Base-by-base conservation (phyloP, 305 asterid genomes). In the Andrographis paniculata region DNA sequence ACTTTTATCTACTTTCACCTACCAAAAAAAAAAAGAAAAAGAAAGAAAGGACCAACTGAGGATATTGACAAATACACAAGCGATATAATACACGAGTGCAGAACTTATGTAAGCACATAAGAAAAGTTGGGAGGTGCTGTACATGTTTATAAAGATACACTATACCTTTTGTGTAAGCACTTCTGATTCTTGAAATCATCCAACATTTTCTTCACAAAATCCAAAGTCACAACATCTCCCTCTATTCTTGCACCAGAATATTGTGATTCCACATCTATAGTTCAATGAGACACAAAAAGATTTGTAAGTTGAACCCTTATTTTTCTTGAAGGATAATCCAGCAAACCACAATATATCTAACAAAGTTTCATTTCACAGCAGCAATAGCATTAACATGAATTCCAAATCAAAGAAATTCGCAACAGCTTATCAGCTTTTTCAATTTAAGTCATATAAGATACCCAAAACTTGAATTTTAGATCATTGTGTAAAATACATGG, bases 161-260 rank as follows among this genome's bases (percentile, higher is more conserved):
- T 41, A 76, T 64, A 91, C 99, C 96, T 64, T 68, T 70, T 80
- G 54, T 91, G 99, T 43, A 91, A 59, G 59, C 60, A 64, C 82
- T 81, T 87, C 65, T 83, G 96, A n/a, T 77, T 87, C 79, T 75
- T 91, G 84, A 91, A 91, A 61, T 87, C 95, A 22, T 91, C 86
- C 87, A 91, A 71, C 96, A 91, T 86, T 65, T 74, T 70, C 78
- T 80, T 81, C 64, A 91, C 87, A 67, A 87, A 87, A 60, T 83
- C 95, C 70, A 83, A 69, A 43, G 95, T 80, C 40, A 87, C 80
- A 60, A 70, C 75, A 52, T 91, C 93, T 9, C 93, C 96, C 56
- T 83, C 93, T 45, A 80, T 83, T 72, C 84, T 81, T 53, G 95
- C 94, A 50, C 96, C 96, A 59, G 72, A 31, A 75, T 91, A 91